Percentiles rank a stretch among this genome's conserved stretches.
These are phyloP conservation scores for Ceratocystis harringtonii DNA, from an alignment of 2,329 filamentous ascomycete species.

Conservation along the genomic window DNA sequence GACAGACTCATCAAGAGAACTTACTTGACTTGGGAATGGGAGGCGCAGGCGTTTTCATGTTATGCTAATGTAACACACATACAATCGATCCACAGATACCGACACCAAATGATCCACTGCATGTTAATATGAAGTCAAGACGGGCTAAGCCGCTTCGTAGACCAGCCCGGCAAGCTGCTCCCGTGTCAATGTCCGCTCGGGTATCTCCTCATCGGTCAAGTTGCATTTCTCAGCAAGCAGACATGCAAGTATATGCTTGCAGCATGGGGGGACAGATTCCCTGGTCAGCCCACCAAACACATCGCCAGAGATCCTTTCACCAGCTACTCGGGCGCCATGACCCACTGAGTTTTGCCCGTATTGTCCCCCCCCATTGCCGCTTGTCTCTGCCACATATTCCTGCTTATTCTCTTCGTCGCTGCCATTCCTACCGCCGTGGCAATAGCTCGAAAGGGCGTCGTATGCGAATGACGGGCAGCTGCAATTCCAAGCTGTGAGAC, in stretches of 20 bases:
- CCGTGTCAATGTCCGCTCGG: conserved; percentile 37
- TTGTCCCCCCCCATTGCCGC: background rate
- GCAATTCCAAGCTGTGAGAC: conserved; percentile 69
- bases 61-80: conserved; percentile 11
- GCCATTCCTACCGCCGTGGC: background rate
- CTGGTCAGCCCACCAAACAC: conserved; percentile 37
- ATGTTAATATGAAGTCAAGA: background rate
- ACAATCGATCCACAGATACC: conserved; percentile 2
- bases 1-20: conserved; percentile 2
- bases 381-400: conserved; percentile 20
- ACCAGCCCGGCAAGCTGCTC: conserved; percentile 63
- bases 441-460: conserved; percentile 40
- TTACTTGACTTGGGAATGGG: conserved; percentile 4
- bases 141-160: conserved; percentile 24
- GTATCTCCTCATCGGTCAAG: conserved; percentile 25
- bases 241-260: conserved; percentile 83
- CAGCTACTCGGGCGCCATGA: background rate
- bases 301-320: background rate
- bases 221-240: conserved; percentile 53
- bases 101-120: background rate
- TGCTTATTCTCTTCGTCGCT: background rate
- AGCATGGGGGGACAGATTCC: conserved; percentile 38
- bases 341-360: background rate
- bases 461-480: conserved; percentile 75
- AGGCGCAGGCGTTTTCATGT: conserved; percentile 11